Evolutionary conservation across 2,329 filamentous ascomycete species (phyloP).

Genomic region (Fusarium irregulare): DNA sequence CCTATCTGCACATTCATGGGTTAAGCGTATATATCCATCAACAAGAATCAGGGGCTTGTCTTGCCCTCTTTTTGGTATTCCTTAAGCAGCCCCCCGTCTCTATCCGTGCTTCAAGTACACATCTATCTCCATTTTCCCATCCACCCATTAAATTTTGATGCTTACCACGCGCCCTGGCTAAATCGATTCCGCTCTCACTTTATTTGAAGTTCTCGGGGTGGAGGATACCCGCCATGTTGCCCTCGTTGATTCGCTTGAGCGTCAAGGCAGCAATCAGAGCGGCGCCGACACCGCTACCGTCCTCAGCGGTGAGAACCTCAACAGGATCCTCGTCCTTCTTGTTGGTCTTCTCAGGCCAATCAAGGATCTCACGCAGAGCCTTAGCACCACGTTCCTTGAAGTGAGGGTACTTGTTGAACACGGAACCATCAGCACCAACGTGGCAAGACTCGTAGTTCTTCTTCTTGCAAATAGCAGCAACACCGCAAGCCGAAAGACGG

Average conservation of each 20-base stretch:
- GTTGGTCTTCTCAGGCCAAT: slow-evolving; percentile 81
- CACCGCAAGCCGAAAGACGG: slow-evolving; percentile 91
- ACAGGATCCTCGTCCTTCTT: slow-evolving; percentile 85
- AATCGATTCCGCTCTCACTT: slow-evolving; percentile 1
- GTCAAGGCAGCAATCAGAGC: slow-evolving; percentile 87
- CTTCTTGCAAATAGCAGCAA: slow-evolving; percentile 97
- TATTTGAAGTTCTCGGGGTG: slow-evolving; percentile 71
- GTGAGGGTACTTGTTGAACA: slow-evolving; percentile 99
- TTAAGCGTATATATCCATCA: slow-evolving; percentile 51
- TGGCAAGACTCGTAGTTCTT: slow-evolving; percentile 89
- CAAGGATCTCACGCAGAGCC: slow-evolving; percentile 93
- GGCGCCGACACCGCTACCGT: slow-evolving; percentile 96
- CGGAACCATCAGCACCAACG: slow-evolving; percentile 95
- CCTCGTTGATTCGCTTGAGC: slow-evolving; percentile 71
- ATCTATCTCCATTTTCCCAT: slow-evolving; percentile 39
- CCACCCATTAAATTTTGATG: slow-evolving; percentile 33
- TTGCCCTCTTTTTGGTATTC: slow-evolving; percentile 28
- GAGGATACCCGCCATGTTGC: slow-evolving; percentile 72
- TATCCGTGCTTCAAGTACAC: slow-evolving; percentile 37
- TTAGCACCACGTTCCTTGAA: slow-evolving; percentile 93
- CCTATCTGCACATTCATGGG: slow-evolving; percentile 80
- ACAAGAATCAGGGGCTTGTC: slow-evolving; percentile 7
- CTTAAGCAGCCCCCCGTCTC: slow-evolving; percentile 20
- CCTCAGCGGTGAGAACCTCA: slow-evolving; percentile 89
- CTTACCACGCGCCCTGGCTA: slow-evolving; percentile 24